These are phyloP conservation scores for Quercus variabilis DNA, from an alignment of 306 rosid genomes.

Conservation along the genomic window DNA sequence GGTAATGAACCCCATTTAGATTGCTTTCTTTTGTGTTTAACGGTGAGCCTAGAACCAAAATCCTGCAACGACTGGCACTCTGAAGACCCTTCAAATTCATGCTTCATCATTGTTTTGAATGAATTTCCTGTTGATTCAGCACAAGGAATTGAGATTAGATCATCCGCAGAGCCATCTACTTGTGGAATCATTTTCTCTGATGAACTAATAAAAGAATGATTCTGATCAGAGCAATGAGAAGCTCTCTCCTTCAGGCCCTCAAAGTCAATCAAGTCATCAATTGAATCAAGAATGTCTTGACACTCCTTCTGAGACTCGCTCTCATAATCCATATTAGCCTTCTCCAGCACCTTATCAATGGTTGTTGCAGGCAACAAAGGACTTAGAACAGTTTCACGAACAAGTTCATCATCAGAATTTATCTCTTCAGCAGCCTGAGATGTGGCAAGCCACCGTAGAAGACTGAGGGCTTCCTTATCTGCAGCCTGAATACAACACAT, in stretches of 20 bases:
- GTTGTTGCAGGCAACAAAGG: constrained; percentile 46
- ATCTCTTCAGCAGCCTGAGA: constrained; percentile 43
- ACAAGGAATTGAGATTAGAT: constrained; percentile 42
- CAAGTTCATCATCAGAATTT: constrained; percentile 36
- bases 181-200: constrained; percentile 49
- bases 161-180: constrained; percentile 69
- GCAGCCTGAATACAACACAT: too few relatives aligned
- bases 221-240: neutral
- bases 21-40: constrained; percentile 44
- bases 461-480: too few relatives aligned
- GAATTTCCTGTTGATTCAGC: constrained; percentile 28
- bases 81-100: constrained; percentile 22
- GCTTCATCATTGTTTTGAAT: constrained; percentile 1
- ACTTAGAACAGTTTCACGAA: constrained; percentile 50
- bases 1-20: constrained; percentile 61
- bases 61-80: constrained; percentile 27
- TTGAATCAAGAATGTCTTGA: too few relatives aligned
- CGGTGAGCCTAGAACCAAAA: constrained; percentile 23
- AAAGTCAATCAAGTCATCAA: too few relatives aligned
- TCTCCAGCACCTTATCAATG: too few relatives aligned
- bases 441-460: too few relatives aligned
- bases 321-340: too few relatives aligned
- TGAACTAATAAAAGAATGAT: constrained; percentile 15
- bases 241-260: neutral
- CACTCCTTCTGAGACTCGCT: too few relatives aligned